Percentiles rank a stretch among this genome's conserved stretches.
Conservation (phyloP, 2,329 filamentous ascomycete genomes). For the Aureobasidium namibiae region DNA sequence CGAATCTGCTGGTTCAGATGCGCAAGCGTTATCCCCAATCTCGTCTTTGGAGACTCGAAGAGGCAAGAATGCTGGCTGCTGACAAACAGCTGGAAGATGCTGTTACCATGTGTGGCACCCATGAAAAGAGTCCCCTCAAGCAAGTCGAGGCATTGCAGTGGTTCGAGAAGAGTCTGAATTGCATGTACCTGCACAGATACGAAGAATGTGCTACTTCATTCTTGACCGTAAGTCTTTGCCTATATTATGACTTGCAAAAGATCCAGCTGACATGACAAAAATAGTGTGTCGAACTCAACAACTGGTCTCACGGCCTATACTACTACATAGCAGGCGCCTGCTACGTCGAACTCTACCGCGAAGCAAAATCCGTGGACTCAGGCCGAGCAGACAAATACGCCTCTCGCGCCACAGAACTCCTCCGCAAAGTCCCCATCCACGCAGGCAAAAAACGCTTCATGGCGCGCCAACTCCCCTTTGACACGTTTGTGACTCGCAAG, state of each 20-base stretch:
- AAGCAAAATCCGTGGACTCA: constrained; percentile 39
- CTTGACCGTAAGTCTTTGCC: constrained; percentile 40
- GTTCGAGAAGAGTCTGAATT: constrained; percentile 74
- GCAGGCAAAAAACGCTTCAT: constrained; percentile 85
- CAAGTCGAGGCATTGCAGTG: constrained; percentile 78
- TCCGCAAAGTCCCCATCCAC: constrained; percentile 63
- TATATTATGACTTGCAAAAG: not conserved
- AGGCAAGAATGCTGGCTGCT: constrained; percentile 66
- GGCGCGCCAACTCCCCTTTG: constrained; percentile 81
- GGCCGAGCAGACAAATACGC: constrained; percentile 26
- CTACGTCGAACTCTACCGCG: constrained; percentile 74
- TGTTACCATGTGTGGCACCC: constrained; percentile 47
- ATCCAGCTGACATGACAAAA: no score
- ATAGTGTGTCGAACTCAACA: constrained; percentile 70
- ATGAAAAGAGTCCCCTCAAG: constrained; percentile 58
- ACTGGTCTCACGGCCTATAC: constrained; percentile 85
- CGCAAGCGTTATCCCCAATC: constrained; percentile 70
- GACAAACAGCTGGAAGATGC: constrained; percentile 60
- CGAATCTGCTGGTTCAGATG: constrained; percentile 63
- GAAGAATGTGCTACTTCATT: constrained; percentile 66
- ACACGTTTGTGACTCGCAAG: constrained; percentile 76
- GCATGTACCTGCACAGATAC: constrained; percentile 75
- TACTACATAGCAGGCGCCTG: constrained; percentile 77
- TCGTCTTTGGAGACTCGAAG: constrained; percentile 79
- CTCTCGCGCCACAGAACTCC: constrained; percentile 53